Evolutionary conservation across 306 rosid genomes (phyloP).

Genomic region (Malus sieversii): DNA sequence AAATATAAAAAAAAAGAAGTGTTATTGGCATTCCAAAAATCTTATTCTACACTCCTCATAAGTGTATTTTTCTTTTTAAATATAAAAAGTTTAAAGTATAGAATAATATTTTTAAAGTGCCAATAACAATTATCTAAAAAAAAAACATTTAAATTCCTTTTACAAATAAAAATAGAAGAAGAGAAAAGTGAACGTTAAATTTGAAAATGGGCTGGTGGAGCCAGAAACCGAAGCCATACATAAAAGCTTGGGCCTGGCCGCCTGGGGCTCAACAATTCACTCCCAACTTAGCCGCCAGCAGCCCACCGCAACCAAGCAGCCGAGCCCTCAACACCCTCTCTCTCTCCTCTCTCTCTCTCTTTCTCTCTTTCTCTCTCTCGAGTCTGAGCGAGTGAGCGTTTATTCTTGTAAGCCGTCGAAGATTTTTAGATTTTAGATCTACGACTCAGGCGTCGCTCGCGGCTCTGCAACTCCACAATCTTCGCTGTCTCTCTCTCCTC

Average conservation of each 20-base stretch:
- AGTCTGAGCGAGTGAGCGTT: background rate
- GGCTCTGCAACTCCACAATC: constrained; percentile 36
- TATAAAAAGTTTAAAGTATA: too few species aligned
- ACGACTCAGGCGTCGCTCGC: constrained; percentile 29
- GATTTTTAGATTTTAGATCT: background rate
- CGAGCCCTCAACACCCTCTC: background rate
- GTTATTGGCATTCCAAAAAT: too few species aligned
- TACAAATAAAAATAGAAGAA: background rate
- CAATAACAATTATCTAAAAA: too few species aligned
- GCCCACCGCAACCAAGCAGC: constrained; percentile 1
- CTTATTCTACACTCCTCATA: too few species aligned
- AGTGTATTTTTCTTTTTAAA: too few species aligned
- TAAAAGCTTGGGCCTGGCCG: background rate
- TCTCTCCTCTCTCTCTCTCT: background rate
- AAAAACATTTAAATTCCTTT: background rate
- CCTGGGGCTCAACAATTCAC: background rate
- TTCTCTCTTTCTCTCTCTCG: background rate
- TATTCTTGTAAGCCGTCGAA: background rate
- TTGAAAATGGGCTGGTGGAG: constrained; percentile 1
- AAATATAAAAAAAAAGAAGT: too few species aligned
- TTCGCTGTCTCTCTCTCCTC: constrained; percentile 14
- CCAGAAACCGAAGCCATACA: background rate
- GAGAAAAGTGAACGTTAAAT: background rate
- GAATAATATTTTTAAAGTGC: too few species aligned
- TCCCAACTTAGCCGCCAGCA: background rate